Percentiles rank a stretch among this genome's conserved stretches.
These are phyloP conservation scores for Fusarium begoniae DNA, from an alignment of 2,329 filamentous ascomycete species.

Conservation along the genomic window DNA sequence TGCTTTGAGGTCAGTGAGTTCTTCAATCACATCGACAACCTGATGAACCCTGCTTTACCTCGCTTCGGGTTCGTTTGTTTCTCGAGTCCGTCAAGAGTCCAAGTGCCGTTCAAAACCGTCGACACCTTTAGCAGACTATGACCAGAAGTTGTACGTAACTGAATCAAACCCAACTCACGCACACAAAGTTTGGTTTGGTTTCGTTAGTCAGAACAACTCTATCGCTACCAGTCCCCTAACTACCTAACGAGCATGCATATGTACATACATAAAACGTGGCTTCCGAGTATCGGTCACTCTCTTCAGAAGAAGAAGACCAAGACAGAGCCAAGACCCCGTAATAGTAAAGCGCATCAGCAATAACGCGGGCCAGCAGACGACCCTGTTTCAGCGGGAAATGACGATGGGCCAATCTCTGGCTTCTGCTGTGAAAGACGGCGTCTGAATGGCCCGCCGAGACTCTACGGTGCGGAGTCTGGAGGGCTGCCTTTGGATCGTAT, in stretches of 20 bases:
- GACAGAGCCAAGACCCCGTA: constrained; percentile 6
- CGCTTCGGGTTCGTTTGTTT: background rate
- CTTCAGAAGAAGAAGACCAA: background rate
- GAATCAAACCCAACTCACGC: constrained; percentile 8
- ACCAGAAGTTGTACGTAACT: background rate
- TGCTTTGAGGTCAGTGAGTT: constrained; percentile 23
- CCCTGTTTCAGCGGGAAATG: constrained; percentile 45
- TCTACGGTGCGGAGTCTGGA: constrained; percentile 31
- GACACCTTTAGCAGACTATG: background rate
- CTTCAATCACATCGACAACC: constrained; percentile 1
- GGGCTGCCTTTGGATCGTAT: constrained; percentile 10
- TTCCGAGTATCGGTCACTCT: background rate
- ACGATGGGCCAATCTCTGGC: constrained; percentile 42
- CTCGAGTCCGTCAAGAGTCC: constrained; percentile 1
- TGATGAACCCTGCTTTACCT: background rate
- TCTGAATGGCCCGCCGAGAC: constrained; percentile 36
- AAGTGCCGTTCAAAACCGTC: background rate
- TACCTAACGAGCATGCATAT: background rate
- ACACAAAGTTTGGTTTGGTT: background rate
- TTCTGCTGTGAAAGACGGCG: constrained; percentile 14
- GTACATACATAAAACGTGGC: constrained; percentile 1
- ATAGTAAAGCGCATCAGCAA: constrained; percentile 24
- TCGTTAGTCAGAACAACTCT: constrained; percentile 21
- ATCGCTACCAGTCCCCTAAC: constrained; percentile 14
- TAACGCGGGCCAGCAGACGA: constrained; percentile 39